Percentiles rank a stretch among this genome's conserved stretches.
Conservation (phyloP, 768 basidiomycete species). For the Dentipellis fragilis region DNA sequence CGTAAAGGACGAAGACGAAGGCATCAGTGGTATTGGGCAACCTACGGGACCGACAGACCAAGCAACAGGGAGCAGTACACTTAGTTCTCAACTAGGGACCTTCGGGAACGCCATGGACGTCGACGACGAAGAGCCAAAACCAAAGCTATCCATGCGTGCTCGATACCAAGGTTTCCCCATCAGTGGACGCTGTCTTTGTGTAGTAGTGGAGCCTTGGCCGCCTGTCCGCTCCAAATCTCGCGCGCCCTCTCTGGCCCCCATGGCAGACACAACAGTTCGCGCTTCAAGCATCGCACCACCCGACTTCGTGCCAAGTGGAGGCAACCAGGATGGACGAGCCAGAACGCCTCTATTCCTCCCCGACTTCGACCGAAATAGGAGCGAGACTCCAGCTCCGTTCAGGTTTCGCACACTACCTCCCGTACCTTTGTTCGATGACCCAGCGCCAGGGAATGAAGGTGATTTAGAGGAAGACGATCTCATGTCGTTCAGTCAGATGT, state of each 20-base stretch:
- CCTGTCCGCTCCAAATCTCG: slow-evolving; percentile 30
- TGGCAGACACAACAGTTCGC: slow-evolving; percentile 19
- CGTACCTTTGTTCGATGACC: slow-evolving; percentile 34
- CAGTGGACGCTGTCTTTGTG: slow-evolving; percentile 63
- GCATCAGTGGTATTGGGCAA: no score
- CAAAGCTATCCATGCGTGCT: slow-evolving; percentile 57
- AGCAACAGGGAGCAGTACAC: no score
- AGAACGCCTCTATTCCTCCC: slow-evolving; percentile 69
- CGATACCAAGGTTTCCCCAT: slow-evolving; percentile 64
- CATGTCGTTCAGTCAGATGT: slow-evolving; percentile 66
- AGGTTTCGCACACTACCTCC: slow-evolving; percentile 23
- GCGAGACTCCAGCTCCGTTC: slow-evolving; percentile 28
- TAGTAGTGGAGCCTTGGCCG: slow-evolving; percentile 80
- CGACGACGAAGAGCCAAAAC: slow-evolving; percentile 62
- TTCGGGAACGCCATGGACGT: slow-evolving; percentile 29
- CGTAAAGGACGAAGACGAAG: no score
- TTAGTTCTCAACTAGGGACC: no score
- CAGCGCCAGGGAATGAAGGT: slow-evolving; percentile 16
- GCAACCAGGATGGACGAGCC: slow-evolving; percentile 23
- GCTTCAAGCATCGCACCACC: slow-evolving; percentile 26
- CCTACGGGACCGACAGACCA: no score
- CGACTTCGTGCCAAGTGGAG: slow-evolving; percentile 17
- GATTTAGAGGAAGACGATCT: slow-evolving; percentile 34
- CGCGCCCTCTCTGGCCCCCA: slow-evolving; percentile 22
- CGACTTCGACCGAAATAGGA: slow-evolving; percentile 38